Conservation (phyloP, 371 early-diverging fungal species). For the Neoconidiobolus thromboides region DNA sequence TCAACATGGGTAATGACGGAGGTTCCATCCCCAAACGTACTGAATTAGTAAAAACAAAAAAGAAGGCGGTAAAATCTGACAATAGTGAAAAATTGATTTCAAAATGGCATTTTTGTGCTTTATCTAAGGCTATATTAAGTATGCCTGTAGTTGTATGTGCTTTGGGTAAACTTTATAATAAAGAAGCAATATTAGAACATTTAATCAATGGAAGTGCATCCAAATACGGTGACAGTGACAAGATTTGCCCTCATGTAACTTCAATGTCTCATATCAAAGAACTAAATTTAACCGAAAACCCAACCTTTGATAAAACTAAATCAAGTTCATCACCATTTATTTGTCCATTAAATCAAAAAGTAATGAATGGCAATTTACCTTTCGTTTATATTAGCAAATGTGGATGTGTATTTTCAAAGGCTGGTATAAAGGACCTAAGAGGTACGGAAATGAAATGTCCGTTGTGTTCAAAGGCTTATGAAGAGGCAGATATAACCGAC, state of each 20-base stretch:
- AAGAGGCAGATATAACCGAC: conserved; percentile 41
- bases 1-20: conserved; percentile 82
- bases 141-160: conserved; percentile 61
- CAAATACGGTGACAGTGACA: conserved; percentile 59
- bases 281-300: conserved; percentile 30
- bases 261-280: conserved; percentile 50
- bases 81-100: conserved; percentile 41
- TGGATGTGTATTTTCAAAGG: conserved; percentile 77
- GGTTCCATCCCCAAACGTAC: conserved; percentile 85
- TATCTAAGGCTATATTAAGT: conserved; percentile 66
- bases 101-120: conserved; percentile 62
- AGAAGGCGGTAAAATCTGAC: conserved; percentile 51
- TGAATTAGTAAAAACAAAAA: conserved; percentile 83
- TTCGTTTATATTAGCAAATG: conserved; percentile 59
- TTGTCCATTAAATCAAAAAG: conserved; percentile 81
- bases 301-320: conserved; percentile 29
- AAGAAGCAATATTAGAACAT: conserved; percentile 68
- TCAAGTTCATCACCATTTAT: conserved; percentile 10
- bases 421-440: conserved; percentile 55
- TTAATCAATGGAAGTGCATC: conserved; percentile 37
- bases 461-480: conserved; percentile 21
- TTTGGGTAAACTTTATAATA: conserved; percentile 83
- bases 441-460: conserved; percentile 9
- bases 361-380: conserved; percentile 78
- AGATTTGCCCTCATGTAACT: conserved; percentile 60